Conservation (phyloP, 2,329 filamentous ascomycete species). For the Fusarium chlamydosporum region DNA sequence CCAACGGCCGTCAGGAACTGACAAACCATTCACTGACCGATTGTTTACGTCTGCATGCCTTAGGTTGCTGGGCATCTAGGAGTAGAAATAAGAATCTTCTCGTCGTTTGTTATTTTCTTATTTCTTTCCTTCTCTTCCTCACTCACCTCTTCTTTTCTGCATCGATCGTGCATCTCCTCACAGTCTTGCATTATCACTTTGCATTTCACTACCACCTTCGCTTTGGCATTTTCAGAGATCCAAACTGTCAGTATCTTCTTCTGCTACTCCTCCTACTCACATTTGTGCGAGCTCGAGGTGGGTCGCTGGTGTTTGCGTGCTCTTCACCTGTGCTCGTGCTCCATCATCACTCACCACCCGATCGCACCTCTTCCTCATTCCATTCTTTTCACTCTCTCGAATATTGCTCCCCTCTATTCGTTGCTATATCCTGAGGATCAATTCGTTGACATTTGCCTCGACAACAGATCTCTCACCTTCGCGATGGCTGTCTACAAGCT, state of each 20-base stretch:
- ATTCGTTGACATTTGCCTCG: constrained; percentile 5
- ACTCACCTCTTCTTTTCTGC: constrained; percentile 14
- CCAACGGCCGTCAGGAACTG: constrained; percentile 8
- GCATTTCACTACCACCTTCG: constrained; percentile 2
- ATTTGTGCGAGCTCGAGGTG: neutral
- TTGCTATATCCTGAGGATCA: neutral
- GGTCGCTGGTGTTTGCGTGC: neutral
- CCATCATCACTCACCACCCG: constrained; percentile 1
- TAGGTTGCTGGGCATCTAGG: neutral
- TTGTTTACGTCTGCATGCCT: constrained; percentile 34
- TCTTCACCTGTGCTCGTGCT: constrained; percentile 4
- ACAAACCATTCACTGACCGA: constrained; percentile 7
- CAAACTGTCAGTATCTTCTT: constrained; percentile 26
- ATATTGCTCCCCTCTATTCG: too few species aligned
- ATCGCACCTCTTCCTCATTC: neutral
- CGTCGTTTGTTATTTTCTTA: constrained; percentile 10
- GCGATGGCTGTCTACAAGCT: constrained; percentile 53
- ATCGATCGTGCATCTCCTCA: constrained; percentile 28
- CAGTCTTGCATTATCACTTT: constrained; percentile 26
- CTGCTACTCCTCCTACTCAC: too few species aligned
- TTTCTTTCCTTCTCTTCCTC: constrained; percentile 25
- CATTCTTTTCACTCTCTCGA: neutral
- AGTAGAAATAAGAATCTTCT: constrained; percentile 29
- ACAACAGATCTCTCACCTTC: constrained; percentile 33
- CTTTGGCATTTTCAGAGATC: constrained; percentile 28